Evolutionary conservation across 345 rosid species (phyloP), one percentile per base, ranked within the genome.

Genomic region (Lepidium aucheri): DNA sequence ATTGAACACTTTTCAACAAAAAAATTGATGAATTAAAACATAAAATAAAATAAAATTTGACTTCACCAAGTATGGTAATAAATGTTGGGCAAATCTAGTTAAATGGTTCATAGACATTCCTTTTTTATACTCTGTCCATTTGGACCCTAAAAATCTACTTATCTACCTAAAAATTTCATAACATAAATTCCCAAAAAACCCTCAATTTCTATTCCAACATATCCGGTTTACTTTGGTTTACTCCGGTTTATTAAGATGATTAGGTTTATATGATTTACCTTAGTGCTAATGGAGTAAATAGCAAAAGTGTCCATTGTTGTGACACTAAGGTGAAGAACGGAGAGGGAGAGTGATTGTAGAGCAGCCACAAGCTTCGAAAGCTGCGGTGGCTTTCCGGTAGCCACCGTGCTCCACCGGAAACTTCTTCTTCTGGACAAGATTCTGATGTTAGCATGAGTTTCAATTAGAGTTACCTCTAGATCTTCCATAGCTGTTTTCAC

Each of bases 401-500:
- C 55, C 53, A 58, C 46, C 4, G 67, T 33, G 28, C 24, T 65
- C 71, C 72, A 72, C 15, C 76, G 79, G 55, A 73, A 58, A 42
- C 72, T 54, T 54, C 76, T 75, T 76, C 75, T 84, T 30, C 84
- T 77, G 3, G 82, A 81, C 50, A 89, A 81, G 72, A 92, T 85
- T 73, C 89, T 75, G n/a, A 92, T 71, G 75, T 75, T 92, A 57
- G 98, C 98, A 70, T 87, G 96, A 4, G 90, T 86, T 81, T 89
- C 96, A 20, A 89, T 82, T 58, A 92, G 63, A 26, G 88, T 92
- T 26, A 83, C 98, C 79, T 92, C 96, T 6, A 92, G 69, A 68
- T 87, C 96, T 16, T 90, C 95, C 30, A 76, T 65, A n/a, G 83
- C 69, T 7, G 68, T 83, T 64, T 73, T 76, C 9, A 67, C 62